phyloP scores from a whole-genome alignment of 495 filamentous ascomycete species.

The Collariella sp. region DNA sequence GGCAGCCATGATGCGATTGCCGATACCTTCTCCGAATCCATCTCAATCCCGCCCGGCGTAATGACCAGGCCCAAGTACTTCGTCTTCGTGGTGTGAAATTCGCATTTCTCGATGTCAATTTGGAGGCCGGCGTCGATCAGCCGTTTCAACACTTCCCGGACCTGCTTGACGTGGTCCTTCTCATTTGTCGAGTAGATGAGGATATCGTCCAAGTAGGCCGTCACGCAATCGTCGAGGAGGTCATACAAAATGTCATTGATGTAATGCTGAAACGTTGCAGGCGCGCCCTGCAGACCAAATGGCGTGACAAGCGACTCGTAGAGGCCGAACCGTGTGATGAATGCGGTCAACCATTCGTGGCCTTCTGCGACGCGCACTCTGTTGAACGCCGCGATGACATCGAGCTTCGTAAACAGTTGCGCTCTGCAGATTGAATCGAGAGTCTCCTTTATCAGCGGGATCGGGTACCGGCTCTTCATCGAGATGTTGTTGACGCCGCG shows the following conservation, averaged over 20 bases:
- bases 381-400: not conserved
- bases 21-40: slow-evolving; percentile 1
- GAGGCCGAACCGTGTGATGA: not conserved
- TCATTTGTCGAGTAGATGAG: not conserved
- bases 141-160: not conserved
- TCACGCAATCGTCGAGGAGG: not conserved
- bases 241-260: not conserved
- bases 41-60: not conserved
- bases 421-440: not conserved
- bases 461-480: not conserved
- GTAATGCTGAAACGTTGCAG: not conserved
- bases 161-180: not conserved
- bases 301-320: not conserved
- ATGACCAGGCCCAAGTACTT: slow-evolving; percentile 2
- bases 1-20: not conserved
- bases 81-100: not conserved
- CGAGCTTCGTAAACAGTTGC: not conserved
- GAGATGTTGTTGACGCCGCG: not conserved
- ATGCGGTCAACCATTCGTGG: not conserved
- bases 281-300: not conserved
- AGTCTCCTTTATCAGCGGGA: not conserved
- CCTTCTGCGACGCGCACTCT: not conserved
- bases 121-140: not conserved
- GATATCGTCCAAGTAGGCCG: not conserved
- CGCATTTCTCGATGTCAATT: not conserved